phyloP scores from a whole-genome alignment of 106 monocot genomes.

The Narthecium ossifragum region DNA sequence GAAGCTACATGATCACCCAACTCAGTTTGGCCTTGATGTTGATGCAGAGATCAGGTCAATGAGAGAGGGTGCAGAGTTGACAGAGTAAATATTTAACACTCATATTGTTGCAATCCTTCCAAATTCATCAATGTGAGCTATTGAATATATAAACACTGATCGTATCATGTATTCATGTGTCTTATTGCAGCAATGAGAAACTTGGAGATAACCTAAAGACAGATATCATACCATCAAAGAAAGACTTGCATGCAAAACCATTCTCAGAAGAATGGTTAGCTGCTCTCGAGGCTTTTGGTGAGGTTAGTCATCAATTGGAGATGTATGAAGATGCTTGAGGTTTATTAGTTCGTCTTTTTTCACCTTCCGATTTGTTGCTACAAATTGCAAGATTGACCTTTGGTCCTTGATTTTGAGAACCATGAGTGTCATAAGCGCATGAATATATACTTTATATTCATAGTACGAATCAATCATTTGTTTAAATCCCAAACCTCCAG shows the following conservation, averaged over 20 bases:
- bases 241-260: conserved; percentile 42
- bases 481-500: too few species aligned
- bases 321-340: too few species aligned
- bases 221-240: conserved; percentile 13
- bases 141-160: too few species aligned
- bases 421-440: too few species aligned
- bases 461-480: too few species aligned
- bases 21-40: conserved; percentile 3
- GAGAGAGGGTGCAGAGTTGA: conserved; percentile 9
- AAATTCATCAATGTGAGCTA: too few species aligned
- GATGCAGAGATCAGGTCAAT: conserved; percentile 5
- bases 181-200: conserved; percentile 19
- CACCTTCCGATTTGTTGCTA: too few species aligned
- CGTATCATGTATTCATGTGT: not conserved
- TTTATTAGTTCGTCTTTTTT: too few species aligned
- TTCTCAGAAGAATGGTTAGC: conserved; percentile 93
- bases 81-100: conserved; percentile 15
- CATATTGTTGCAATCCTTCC: too few species aligned
- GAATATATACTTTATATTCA: too few species aligned
- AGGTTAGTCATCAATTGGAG: conserved; percentile 38
- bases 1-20: not conserved
- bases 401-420: too few species aligned
- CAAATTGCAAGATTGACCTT: too few species aligned
- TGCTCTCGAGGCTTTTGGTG: conserved; percentile 71
- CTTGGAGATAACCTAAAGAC: conserved; percentile 9